Evolutionary conservation across 805 yeast genomes (phyloP).

Genomic region (Metschnikowia arizonensis): DNA sequence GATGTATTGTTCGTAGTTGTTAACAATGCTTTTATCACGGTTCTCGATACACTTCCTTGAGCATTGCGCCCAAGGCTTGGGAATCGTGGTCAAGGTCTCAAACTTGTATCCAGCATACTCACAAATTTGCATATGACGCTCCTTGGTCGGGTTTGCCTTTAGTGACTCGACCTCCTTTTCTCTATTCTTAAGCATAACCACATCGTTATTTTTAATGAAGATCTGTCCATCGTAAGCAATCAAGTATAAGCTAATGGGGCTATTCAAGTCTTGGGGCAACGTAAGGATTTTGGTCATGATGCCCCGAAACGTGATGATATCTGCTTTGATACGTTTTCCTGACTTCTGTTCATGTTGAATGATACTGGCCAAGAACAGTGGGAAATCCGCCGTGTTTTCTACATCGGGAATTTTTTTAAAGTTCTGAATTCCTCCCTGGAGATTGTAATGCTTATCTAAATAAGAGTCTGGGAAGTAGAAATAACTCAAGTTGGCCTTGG

Average conservation of each 20-base stretch:
- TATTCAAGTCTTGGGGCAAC: constrained; percentile 56
- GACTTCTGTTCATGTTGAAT: constrained; percentile 48
- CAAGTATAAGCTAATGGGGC: constrained; percentile 58
- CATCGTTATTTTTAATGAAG: constrained; percentile 53
- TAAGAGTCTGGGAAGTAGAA: constrained; percentile 77
- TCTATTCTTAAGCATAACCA: constrained; percentile 30
- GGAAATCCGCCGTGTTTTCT: constrained; percentile 51
- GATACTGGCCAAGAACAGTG: constrained; percentile 55
- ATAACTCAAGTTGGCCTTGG: constrained; percentile 60
- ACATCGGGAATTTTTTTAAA: constrained; percentile 55
- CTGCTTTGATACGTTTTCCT: constrained; percentile 48
- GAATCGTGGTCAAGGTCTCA: constrained; percentile 70
- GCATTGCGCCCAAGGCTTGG: constrained; percentile 69
- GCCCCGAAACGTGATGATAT: constrained; percentile 83
- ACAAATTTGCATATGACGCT: constrained; percentile 34
- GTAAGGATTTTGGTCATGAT: constrained; percentile 69
- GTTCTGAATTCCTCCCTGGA: constrained; percentile 59
- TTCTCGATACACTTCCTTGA: constrained; percentile 65
- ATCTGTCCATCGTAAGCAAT: constrained; percentile 72
- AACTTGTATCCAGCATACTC: constrained; percentile 79
- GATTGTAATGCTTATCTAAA: constrained; percentile 55
- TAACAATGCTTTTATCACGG: constrained; percentile 56
- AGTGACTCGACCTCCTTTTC: constrained; percentile 18
- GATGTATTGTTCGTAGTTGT: constrained; percentile 71
- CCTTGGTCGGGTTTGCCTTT: constrained; percentile 19